Conservation (phyloP, 2,329 filamentous ascomycete genomes). For the Colletotrichum eremochloae region DNA sequence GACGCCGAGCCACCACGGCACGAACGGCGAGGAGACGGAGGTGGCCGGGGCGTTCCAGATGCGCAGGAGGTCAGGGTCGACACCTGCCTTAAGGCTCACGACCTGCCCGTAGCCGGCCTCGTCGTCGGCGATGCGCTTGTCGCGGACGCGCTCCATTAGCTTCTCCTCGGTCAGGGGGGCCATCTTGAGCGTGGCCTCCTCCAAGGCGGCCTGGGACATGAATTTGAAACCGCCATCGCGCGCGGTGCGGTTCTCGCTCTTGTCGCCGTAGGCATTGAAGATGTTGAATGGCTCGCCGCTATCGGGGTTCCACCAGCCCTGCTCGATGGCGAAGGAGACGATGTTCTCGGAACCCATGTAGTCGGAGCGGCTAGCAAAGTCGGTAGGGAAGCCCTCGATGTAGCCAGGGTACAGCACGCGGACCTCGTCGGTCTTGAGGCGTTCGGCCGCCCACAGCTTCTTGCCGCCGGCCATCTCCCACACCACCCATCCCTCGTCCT, state of each 20-base stretch:
- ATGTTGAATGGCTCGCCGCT: conserved; percentile 47
- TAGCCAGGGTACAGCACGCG: conserved; percentile 48
- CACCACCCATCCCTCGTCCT: conserved; percentile 49
- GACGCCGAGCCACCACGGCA: conserved; percentile 49
- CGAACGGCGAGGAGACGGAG: conserved; percentile 47
- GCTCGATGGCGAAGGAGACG: conserved; percentile 47
- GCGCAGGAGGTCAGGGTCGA: conserved; percentile 45
- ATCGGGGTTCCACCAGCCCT: conserved; percentile 47
- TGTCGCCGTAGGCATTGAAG: conserved; percentile 46
- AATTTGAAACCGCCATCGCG: conserved; percentile 49
- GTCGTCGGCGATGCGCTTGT: conserved; percentile 47
- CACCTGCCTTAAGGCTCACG: conserved; percentile 44
- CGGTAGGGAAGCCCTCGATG: conserved; percentile 47
- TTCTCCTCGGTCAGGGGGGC: conserved; percentile 63
- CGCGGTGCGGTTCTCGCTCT: conserved; percentile 44
- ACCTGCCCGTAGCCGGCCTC: conserved; percentile 49
- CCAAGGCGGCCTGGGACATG: conserved; percentile 48
- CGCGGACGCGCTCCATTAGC: conserved; percentile 54
- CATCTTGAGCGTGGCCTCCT: conserved; percentile 53
- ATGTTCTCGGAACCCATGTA: conserved; percentile 48
- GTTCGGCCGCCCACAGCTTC: conserved; percentile 47
- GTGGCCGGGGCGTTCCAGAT: conserved; percentile 47
- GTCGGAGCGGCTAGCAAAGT: conserved; percentile 44
- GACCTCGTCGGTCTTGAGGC: conserved; percentile 44
- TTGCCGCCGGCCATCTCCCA: conserved; percentile 48